phyloP scores from a whole-genome alignment of 176 grass and related monocot genomes.

The Elymus sibiricus region DNA sequence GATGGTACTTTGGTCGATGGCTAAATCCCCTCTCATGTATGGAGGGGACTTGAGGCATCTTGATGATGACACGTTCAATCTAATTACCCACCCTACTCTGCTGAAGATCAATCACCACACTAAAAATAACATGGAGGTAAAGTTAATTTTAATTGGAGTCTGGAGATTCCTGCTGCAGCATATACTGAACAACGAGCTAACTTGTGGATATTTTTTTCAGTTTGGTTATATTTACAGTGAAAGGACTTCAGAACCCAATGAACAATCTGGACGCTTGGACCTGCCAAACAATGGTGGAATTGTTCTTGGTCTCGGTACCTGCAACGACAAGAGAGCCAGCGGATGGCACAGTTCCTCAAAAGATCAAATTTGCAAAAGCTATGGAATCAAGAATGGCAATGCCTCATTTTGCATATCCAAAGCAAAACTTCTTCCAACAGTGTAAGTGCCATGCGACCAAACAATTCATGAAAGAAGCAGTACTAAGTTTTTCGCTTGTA shows the following conservation, averaged over 20 bases:
- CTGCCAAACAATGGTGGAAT: constrained; percentile 27
- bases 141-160: background rate
- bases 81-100: constrained; percentile 82
- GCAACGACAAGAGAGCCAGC: constrained; percentile 39
- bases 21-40: constrained; percentile 84
- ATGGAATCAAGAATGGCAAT: constrained; percentile 13
- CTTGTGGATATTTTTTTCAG: constrained; percentile 35
- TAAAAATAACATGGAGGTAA: constrained; percentile 78
- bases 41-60: constrained; percentile 88
- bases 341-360: constrained; percentile 54
- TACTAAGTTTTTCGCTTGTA: background rate
- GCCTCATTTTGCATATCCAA: constrained; percentile 58
- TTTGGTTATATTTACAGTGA: constrained; percentile 54
- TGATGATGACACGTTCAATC: constrained; percentile 42
- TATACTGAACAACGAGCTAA: constrained; percentile 15
- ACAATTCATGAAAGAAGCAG: constrained; percentile 5
- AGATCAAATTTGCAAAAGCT: constrained; percentile 58
- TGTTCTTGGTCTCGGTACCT: constrained; percentile 54
- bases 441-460: constrained; percentile 25
- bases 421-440: constrained; percentile 30
- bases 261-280: background rate
- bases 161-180: background rate
- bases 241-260: constrained; percentile 13
- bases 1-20: constrained; percentile 94
- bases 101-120: constrained; percentile 81